Percentiles rank a stretch among this genome's conserved stretches.
Conservation (phyloP, 148 eudicot species). For the Drosera capensis region DNA sequence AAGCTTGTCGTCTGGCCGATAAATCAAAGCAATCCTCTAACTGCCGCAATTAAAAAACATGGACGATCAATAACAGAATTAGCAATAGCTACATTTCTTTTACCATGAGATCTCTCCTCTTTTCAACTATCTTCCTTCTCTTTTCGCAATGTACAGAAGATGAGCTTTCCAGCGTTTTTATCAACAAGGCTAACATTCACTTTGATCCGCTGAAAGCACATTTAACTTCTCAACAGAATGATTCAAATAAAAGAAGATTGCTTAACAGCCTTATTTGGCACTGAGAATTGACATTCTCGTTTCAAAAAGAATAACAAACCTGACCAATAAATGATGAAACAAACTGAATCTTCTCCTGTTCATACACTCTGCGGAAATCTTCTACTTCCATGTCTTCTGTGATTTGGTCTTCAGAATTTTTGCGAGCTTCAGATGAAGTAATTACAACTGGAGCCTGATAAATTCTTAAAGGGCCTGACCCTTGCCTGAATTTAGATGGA, state of each 20-base stretch:
- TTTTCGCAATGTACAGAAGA: constrained; percentile 63
- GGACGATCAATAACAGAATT: background rate
- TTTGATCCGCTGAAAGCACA: constrained; percentile 50
- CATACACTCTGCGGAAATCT: constrained; percentile 70
- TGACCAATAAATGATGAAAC: constrained; percentile 85
- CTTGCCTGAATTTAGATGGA: constrained; percentile 67
- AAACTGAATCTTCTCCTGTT: constrained; percentile 69
- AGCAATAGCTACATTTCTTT: constrained; percentile 6
- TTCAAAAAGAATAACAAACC: constrained; percentile 28
- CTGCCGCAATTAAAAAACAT: background rate
- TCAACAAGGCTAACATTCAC: constrained; percentile 60
- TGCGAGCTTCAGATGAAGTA: constrained; percentile 15
- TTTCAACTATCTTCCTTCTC: constrained; percentile 69
- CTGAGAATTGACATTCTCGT: background rate
- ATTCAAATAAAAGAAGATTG: background rate
- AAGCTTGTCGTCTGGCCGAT: background rate
- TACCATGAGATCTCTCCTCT: constrained; percentile 81
- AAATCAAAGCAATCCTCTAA: background rate
- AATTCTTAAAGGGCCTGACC: constrained; percentile 47
- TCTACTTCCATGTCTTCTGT: constrained; percentile 65
- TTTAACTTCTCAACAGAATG: constrained; percentile 1
- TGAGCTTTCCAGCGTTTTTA: constrained; percentile 55
- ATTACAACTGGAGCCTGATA: constrained; percentile 19
- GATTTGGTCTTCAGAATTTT: constrained; percentile 24
- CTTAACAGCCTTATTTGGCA: too few relatives aligned